phyloP scores from a whole-genome alignment of 2,329 filamentous ascomycete genomes.

The Stemphylium vesicarium region DNA sequence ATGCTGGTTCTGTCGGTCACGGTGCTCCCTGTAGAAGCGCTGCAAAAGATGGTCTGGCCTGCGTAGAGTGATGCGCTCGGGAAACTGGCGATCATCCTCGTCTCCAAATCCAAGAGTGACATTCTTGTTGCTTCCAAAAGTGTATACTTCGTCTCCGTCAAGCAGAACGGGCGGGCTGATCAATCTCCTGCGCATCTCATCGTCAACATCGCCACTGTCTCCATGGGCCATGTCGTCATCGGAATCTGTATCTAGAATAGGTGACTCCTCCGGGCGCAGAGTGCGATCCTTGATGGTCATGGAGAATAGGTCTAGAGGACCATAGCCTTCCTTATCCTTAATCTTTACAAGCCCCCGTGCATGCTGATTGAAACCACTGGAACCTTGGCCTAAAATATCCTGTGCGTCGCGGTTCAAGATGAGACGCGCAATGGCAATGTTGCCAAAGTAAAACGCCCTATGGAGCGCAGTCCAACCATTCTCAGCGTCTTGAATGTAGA shows the following conservation, averaged over 20 bases:
- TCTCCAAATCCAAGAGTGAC: slow-evolving; percentile 92
- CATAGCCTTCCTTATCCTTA: slow-evolving; percentile 93
- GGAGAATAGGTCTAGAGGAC: slow-evolving; percentile 91
- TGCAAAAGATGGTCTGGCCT: slow-evolving; percentile 79
- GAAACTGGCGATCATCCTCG: slow-evolving; percentile 91
- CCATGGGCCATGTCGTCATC: slow-evolving; percentile 57
- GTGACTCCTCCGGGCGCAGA: slow-evolving; percentile 54
- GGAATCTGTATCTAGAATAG: slow-evolving; percentile 56
- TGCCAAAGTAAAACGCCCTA: slow-evolving; percentile 86
- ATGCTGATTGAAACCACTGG: slow-evolving; percentile 64
- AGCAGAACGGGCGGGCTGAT: slow-evolving; percentile 49
- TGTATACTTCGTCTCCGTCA: slow-evolving; percentile 83
- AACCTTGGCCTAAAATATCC: slow-evolving; percentile 67
- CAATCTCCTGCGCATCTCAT: slow-evolving; percentile 32
- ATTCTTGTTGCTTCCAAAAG: slow-evolving; percentile 97
- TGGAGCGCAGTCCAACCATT: slow-evolving; percentile 97
- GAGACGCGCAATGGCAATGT: slow-evolving; percentile 81
- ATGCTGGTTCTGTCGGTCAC: slow-evolving; percentile 55
- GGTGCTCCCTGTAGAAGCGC: slow-evolving; percentile 73
- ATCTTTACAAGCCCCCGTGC: slow-evolving; percentile 85
- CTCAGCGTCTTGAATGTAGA: slow-evolving; percentile 86
- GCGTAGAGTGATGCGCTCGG: slow-evolving; percentile 78
- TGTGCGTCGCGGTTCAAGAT: slow-evolving; percentile 79
- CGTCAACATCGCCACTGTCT: slow-evolving; percentile 52
- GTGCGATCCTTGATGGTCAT: slow-evolving; percentile 82